Evolutionary conservation across 768 basidiomycete species (phyloP).

Genomic region (Suillus paluster): DNA sequence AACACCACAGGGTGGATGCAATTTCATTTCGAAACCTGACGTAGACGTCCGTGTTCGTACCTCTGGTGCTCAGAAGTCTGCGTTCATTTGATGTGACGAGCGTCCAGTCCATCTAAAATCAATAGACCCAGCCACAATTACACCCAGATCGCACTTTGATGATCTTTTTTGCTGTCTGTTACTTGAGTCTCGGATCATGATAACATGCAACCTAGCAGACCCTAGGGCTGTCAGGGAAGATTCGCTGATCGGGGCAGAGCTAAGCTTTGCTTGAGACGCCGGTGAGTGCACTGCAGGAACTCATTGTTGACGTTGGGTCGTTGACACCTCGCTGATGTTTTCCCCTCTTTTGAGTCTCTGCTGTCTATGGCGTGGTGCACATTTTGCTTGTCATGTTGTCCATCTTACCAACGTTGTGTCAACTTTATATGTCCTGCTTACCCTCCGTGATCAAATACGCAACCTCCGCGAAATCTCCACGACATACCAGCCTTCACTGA

Average conservation of each 20-base stretch:
- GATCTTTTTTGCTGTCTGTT: neutral
- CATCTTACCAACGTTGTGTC: neutral
- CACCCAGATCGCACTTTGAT: neutral
- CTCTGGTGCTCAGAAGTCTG: neutral
- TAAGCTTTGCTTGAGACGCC: neutral
- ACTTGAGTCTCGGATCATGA: neutral
- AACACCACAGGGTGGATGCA: neutral
- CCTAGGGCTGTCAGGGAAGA: neutral
- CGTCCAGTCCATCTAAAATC: no score
- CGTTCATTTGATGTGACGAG: neutral
- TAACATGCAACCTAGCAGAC: neutral
- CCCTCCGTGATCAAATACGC: neutral
- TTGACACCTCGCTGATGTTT: neutral
- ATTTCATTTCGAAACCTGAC: neutral
- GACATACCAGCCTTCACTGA: neutral
- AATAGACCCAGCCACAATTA: neutral
- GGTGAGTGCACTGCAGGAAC: neutral
- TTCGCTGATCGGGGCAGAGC: neutral
- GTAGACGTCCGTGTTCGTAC: neutral
- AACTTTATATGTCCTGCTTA: neutral
- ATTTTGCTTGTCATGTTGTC: neutral
- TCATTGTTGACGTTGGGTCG: neutral
- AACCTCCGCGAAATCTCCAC: neutral
- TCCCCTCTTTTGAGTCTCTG: neutral
- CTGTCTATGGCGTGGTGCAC: neutral